These are phyloP conservation scores for Carex parvula DNA, from an alignment of 176 grass and related monocot genomes.

Conservation along the genomic window DNA sequence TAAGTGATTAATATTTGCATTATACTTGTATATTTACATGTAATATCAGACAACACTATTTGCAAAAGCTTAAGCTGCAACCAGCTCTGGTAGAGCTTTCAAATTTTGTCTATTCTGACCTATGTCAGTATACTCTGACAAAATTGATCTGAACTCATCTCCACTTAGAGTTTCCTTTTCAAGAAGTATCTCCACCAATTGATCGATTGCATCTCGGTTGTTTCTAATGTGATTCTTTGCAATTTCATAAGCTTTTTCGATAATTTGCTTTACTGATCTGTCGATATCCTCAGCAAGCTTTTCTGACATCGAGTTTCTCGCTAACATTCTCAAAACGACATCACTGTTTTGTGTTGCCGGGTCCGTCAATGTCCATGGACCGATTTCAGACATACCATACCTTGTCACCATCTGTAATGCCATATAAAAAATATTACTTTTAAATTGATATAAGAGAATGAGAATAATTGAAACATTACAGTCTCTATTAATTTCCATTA, in stretches of 20 bases:
- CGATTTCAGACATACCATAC: constrained; percentile 84
- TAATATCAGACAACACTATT: too few relatives aligned
- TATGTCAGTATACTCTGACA: constrained; percentile 56
- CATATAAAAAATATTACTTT: constrained; percentile 3
- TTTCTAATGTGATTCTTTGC: constrained; percentile 60
- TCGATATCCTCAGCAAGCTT: constrained; percentile 72
- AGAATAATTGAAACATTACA: background rate
- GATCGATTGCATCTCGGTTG: constrained; percentile 56
- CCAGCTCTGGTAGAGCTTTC: constrained; percentile 21
- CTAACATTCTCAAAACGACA: constrained; percentile 73
- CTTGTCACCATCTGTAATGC: constrained; percentile 59
- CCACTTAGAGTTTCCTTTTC: constrained; percentile 77
- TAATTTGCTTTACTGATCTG: constrained; percentile 47
- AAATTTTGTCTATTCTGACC: constrained; percentile 30
- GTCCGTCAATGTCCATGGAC: constrained; percentile 55
- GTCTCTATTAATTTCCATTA: background rate
- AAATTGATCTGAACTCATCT: constrained; percentile 66
- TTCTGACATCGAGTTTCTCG: constrained; percentile 63
- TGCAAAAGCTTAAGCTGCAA: constrained; percentile 37
- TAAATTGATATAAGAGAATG: background rate
- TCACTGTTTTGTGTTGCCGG: constrained; percentile 53
- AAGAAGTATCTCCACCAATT: constrained; percentile 68
- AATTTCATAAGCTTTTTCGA: constrained; percentile 56
- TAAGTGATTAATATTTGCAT: background rate
- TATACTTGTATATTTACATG: background rate